phyloP scores from a whole-genome alignment of 192 early-diverging fungal species.

The Mortierella antarctica region DNA sequence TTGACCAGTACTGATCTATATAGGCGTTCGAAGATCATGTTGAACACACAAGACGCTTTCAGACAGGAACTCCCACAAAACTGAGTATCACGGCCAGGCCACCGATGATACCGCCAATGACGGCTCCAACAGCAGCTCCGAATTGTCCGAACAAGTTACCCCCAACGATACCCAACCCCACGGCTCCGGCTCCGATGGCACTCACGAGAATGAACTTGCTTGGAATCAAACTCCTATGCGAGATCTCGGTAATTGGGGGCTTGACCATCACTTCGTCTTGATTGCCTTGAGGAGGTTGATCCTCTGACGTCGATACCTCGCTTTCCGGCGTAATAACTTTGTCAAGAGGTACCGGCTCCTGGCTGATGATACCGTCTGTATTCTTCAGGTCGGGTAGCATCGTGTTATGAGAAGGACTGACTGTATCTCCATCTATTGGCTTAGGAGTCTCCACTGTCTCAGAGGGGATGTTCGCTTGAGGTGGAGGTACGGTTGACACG shows the following conservation, averaged over 20 bases:
- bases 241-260: not conserved
- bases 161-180: slow-evolving; percentile 6
- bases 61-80: slow-evolving; percentile 9
- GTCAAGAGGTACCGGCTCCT: slow-evolving; percentile 13
- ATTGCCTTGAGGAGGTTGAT: not conserved
- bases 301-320: no score
- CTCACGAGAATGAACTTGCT: slow-evolving; percentile 3
- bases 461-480: no score
- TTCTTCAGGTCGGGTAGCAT: not conserved
- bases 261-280: not conserved
- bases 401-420: not conserved
- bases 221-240: slow-evolving; percentile 4
- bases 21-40: not conserved
- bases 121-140: slow-evolving; percentile 9
- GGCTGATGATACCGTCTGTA: not conserved
- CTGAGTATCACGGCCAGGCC: not conserved
- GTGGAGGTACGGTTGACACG: no score
- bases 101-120: slow-evolving; percentile 19
- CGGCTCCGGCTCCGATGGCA: slow-evolving; percentile 2
- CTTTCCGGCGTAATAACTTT: not conserved
- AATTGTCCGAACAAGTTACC: slow-evolving; percentile 11
- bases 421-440: no score
- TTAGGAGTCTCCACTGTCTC: no score
- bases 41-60: not conserved
- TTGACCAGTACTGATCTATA: not conserved